Conservation (phyloP, 257 asterid genomes). For the Penstemon eatonii region DNA sequence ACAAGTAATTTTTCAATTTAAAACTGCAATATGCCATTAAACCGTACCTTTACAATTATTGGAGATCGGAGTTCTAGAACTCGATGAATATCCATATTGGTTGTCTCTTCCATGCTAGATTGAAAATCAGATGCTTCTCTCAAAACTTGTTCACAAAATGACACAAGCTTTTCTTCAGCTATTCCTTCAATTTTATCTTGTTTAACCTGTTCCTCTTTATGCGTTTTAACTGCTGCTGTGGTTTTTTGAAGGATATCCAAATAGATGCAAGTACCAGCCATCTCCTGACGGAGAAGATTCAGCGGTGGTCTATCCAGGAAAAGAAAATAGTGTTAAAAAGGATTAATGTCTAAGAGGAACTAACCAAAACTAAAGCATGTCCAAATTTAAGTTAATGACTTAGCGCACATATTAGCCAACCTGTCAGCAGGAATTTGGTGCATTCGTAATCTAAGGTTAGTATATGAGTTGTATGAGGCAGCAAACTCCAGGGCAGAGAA, state of each 20-base stretch:
- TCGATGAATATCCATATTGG: constrained; percentile 83
- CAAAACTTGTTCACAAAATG: constrained; percentile 89
- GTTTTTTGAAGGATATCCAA: constrained; percentile 89
- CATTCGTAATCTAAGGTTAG: constrained; percentile 86
- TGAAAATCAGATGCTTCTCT: constrained; percentile 92
- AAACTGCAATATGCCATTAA: constrained; percentile 16
- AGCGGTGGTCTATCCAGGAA: constrained; percentile 72
- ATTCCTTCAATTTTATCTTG: constrained; percentile 69
- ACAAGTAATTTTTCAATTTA: not conserved
- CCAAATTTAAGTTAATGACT: constrained; percentile 8
- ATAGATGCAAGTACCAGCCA: constrained; percentile 91
- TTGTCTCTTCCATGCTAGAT: constrained; percentile 74
- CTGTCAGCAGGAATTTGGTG: constrained; percentile 81
- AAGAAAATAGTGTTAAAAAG: constrained; percentile 24
- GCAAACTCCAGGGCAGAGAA: constrained; percentile 89
- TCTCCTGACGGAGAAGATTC: constrained; percentile 98
- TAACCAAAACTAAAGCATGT: constrained; percentile 29
- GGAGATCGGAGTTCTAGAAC: constrained; percentile 96
- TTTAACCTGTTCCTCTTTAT: constrained; percentile 43
- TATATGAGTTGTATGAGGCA: constrained; percentile 91
- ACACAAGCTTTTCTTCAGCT: constrained; percentile 86
- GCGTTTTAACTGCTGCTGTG: constrained; percentile 43
- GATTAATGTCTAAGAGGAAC: constrained; percentile 6
- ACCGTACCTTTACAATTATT: constrained; percentile 78
- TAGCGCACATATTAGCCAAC: constrained; percentile 38